Base-by-base conservation (phyloP, 169 alveolate species). In the Eimeria maxima region DNA sequence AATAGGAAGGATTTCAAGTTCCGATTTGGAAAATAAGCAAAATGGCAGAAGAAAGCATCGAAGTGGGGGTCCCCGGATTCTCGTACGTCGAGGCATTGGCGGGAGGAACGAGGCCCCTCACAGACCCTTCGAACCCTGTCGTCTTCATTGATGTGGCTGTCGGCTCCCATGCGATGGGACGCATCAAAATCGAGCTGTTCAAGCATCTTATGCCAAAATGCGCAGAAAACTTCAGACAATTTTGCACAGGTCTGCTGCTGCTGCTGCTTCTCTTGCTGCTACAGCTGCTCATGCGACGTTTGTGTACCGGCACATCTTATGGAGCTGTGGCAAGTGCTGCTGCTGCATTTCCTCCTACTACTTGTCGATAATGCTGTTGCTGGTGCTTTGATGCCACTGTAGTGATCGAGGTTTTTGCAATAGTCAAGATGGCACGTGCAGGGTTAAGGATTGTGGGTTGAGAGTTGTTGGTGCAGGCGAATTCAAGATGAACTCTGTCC, bases 191-290 rank as follows among this genome's bases (percentile, higher is more conserved):
- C 94, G 99, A 99, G 86, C 98, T 99, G 73, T 99, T 98, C 97
- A 98, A 98, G 24, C 99, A 99, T 83, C 96, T 98, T 88, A 99
- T 98, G 27, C 99, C 99, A 20, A 99, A 98, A 95, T 99, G 99
- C 42, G 99, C 99, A 24, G 99, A 99, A 96, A 99, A 99, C 96
- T 99, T 99, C 97, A 97, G 99, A 84, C 99, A 99, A 95, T 98
- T 99, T 88, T 99, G 99, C 97, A 98, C 99, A 16, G 99, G 99
- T 10, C 69, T 60, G 69, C 69, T 60, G 27, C 47, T 71, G 81
- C 47, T 60, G 69, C 69, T 60, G 69, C 4, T 8, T 24, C 2
- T 27, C 47, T 47, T 71, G 47, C 47, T 71, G 81, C 81, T 29
- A 47, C 47, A 8, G 14, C 27, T 4, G 27, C 38, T 22, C 76